These are phyloP conservation scores for Metschnikowia noctiluminum DNA, from an alignment of 805 yeast genomes.

Conservation along the genomic window DNA sequence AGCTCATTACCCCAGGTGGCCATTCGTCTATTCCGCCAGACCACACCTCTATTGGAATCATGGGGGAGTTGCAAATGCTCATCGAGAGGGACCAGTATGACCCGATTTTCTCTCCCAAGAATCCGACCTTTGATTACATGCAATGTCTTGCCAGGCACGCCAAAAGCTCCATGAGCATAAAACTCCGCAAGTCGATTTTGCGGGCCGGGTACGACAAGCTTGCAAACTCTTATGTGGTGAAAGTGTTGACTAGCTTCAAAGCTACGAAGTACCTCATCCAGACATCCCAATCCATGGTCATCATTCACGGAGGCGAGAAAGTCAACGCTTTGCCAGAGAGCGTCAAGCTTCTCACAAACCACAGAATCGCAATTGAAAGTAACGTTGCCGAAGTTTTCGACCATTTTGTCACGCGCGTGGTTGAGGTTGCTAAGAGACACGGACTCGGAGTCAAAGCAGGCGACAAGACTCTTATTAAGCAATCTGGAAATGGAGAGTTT, in stretches of 20 bases:
- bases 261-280: conserved; percentile 40
- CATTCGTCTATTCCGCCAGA: conserved; percentile 30
- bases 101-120: conserved; percentile 21
- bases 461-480: conserved; percentile 21
- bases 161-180: conserved; percentile 12
- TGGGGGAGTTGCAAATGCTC: conserved; percentile 20
- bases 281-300: conserved; percentile 68
- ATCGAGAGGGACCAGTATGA: conserved; percentile 22
- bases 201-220: conserved; percentile 32
- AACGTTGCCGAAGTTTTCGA: conserved; percentile 41
- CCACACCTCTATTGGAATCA: conserved; percentile 29
- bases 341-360: conserved; percentile 53
- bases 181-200: conserved; percentile 24
- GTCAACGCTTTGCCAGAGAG: conserved; percentile 74
- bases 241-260: conserved; percentile 23
- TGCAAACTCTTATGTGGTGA: conserved; percentile 34
- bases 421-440: conserved; percentile 43
- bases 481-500: conserved; percentile 42
- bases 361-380: conserved; percentile 60
- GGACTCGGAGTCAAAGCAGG: conserved; percentile 46
- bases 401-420: conserved; percentile 34
- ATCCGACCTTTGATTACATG: conserved; percentile 25
- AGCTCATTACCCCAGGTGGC: conserved; percentile 27
- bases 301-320: conserved; percentile 70
- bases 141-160: conserved; percentile 26